These are phyloP conservation scores for Amanita exitialis DNA, from an alignment of 768 basidiomycete species.

Conservation along the genomic window DNA sequence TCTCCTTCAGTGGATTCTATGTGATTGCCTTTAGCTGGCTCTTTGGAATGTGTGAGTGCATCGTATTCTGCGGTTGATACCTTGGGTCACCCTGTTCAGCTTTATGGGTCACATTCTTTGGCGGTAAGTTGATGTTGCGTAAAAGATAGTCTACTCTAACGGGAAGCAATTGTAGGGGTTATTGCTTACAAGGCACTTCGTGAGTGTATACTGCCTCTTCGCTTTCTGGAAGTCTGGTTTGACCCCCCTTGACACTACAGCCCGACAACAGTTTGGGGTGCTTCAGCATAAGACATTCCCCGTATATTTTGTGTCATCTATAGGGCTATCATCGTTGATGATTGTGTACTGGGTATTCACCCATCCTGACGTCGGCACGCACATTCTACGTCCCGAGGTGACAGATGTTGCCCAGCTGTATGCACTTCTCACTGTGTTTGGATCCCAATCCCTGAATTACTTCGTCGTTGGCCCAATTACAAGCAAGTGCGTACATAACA, in stretches of 20 bases:
- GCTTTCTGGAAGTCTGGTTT: not conserved
- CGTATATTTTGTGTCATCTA: conserved; percentile 58
- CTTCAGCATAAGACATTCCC: conserved; percentile 73
- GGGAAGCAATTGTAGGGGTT: conserved; percentile 26
- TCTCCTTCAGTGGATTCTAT: conserved; percentile 33
- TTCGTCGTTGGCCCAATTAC: conserved; percentile 66
- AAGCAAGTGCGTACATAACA: conserved; percentile 38
- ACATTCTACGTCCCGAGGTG: conserved; percentile 34
- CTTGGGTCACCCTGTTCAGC: conserved; percentile 16
- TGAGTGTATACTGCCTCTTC: conserved; percentile 19
- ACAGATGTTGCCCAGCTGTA: conserved; percentile 63
- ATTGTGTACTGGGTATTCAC: conserved; percentile 47
- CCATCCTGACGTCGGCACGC: conserved; percentile 43
- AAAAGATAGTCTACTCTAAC: not conserved
- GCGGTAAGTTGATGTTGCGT: conserved; percentile 25
- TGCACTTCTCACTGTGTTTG: conserved; percentile 33
- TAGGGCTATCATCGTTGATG: conserved; percentile 42
- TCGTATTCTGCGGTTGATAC: not conserved
- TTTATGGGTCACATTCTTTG: conserved; percentile 63
- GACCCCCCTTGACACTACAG: conserved; percentile 18
- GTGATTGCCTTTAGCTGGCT: conserved; percentile 51
- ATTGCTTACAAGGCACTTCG: conserved; percentile 54
- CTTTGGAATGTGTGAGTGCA: conserved; percentile 58
- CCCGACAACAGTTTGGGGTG: conserved; percentile 61
- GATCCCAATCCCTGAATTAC: conserved; percentile 50